Evolutionary conservation across 306 rosid genomes (phyloP).

Genomic region (Comarum palustre): DNA sequence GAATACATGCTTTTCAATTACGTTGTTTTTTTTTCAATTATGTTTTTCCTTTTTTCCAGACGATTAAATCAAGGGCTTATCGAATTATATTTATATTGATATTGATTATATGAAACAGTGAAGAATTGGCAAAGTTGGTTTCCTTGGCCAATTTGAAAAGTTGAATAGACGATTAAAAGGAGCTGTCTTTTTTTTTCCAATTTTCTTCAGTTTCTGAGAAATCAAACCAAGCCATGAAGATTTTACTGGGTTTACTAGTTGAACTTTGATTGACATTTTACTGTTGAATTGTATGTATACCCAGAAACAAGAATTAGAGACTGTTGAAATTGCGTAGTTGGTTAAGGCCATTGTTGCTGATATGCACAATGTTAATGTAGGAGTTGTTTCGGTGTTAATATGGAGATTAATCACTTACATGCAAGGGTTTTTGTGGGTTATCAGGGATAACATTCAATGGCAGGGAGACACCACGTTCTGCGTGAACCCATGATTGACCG

Average conservation of each 20-base stretch:
- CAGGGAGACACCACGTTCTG: constrained; percentile 56
- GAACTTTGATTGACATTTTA: background rate
- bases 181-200: background rate
- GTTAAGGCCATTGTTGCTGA: background rate
- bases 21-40: background rate
- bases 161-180: background rate
- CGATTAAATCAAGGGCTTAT: background rate
- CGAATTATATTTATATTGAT: background rate
- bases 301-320: background rate
- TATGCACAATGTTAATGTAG: background rate
- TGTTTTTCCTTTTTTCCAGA: background rate
- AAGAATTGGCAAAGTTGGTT: background rate
- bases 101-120: background rate
- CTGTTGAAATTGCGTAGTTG: background rate
- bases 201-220: background rate
- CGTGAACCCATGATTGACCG: constrained; percentile 51
- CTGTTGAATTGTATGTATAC: constrained; percentile 5
- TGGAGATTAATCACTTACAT: background rate
- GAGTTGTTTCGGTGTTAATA: background rate
- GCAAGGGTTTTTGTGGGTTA: background rate
- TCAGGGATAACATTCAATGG: constrained; percentile 53
- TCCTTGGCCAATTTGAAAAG: background rate
- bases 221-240: background rate
- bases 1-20: background rate
- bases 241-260: constrained; percentile 3